These are phyloP conservation scores for Filobasidium floriforme DNA, from an alignment of 768 basidiomycete species.

Conservation along the genomic window DNA sequence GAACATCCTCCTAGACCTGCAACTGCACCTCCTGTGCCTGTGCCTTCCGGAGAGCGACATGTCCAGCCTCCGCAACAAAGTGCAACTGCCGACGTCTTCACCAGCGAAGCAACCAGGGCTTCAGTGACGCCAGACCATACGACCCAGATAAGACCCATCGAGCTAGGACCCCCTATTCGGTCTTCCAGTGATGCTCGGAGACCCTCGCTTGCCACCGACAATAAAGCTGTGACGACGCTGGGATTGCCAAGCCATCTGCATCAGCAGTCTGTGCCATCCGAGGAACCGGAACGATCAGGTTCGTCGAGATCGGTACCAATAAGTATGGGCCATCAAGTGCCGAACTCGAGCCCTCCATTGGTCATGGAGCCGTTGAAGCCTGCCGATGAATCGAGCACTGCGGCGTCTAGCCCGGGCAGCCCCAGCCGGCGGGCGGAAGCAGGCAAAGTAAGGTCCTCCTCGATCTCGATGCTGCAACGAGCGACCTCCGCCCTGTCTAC, in stretches of 20 bases:
- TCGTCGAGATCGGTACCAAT: conserved; percentile 2
- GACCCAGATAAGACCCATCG: neutral
- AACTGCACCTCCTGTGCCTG: neutral
- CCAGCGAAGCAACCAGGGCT: conserved; percentile 1
- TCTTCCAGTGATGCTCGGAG: neutral
- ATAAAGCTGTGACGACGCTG: neutral
- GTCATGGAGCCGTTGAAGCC: conserved; percentile 16
- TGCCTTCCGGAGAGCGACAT: neutral
- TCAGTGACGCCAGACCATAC: neutral
- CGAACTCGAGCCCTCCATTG: neutral
- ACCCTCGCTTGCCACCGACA: neutral
- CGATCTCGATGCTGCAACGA: conserved; percentile 92
- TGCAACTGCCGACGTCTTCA: neutral
- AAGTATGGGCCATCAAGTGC: neutral
- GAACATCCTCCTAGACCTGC: conserved; percentile 14
- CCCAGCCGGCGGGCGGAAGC: conserved; percentile 47
- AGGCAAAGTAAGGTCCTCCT: conserved; percentile 67
- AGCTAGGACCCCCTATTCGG: neutral
- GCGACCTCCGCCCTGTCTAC: conserved; percentile 66
- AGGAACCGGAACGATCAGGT: conserved; percentile 6
- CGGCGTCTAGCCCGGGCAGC: conserved; percentile 47
- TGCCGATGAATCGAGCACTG: conserved; percentile 5
- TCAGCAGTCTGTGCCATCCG: conserved; percentile 13
- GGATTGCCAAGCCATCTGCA: neutral
- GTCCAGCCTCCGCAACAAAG: neutral